These are phyloP conservation scores for Arthroderma sp. DNA, from an alignment of 2,329 filamentous ascomycete genomes.

Conservation along the genomic window DNA sequence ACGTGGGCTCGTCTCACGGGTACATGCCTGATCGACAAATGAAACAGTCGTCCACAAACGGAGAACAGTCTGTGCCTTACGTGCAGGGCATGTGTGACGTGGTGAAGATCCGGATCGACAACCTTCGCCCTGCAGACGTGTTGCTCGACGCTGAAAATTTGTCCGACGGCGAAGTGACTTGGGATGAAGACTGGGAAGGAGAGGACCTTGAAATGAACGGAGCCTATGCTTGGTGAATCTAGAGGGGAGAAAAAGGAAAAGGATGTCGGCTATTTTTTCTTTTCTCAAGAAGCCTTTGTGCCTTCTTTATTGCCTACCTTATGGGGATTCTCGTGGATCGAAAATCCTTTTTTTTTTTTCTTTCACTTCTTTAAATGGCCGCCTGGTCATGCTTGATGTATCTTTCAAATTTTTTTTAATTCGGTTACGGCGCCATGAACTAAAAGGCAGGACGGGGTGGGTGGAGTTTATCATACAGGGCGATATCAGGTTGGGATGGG, in stretches of 20 bases:
- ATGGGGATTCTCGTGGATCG: background rate
- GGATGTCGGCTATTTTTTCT: background rate
- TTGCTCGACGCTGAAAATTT: slow-evolving; percentile 48
- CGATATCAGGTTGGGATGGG: no score
- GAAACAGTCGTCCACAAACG: background rate
- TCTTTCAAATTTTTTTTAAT: no score
- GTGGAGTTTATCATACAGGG: no score
- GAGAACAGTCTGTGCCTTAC: slow-evolving; percentile 10
- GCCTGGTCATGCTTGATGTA: background rate
- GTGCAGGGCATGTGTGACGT: slow-evolving; percentile 46
- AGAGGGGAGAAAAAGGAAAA: background rate
- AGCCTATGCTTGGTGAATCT: slow-evolving; percentile 18
- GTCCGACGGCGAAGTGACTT: slow-evolving; percentile 45
- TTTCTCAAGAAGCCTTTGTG: slow-evolving; percentile 5
- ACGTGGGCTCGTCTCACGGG: background rate
- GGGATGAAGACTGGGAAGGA: slow-evolving; percentile 50
- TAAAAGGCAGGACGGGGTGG: no score
- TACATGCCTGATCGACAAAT: background rate
- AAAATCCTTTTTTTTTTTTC: background rate
- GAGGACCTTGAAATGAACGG: slow-evolving; percentile 28
- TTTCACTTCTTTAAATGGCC: no score
- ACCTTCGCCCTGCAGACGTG: slow-evolving; percentile 46
- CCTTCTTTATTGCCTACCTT: slow-evolving; percentile 14
- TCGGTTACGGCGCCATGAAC: no score
- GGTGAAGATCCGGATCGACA: slow-evolving; percentile 48